Evolutionary conservation across 2,329 filamentous ascomycete genomes (phyloP), one percentile per base, ranked within the genome.

Genomic region (Clarireedia sp.): DNA sequence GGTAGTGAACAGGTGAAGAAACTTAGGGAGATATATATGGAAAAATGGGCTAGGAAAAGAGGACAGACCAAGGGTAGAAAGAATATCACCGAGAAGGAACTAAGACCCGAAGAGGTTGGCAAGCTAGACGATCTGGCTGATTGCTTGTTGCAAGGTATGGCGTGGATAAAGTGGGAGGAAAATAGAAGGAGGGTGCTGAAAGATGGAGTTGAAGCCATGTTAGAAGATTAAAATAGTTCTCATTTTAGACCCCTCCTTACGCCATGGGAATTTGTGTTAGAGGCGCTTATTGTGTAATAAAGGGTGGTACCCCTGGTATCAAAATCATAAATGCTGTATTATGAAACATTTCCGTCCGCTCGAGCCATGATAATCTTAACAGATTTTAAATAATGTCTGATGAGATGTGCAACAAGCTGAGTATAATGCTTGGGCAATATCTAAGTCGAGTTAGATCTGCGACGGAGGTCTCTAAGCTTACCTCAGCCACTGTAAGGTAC

Each of bases 61-160:
- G 64, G 66, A 40, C 54, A 60, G 23, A 48, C 52, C 6, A 70
- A 69, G 54, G 64, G 62, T 52, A 66, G 61, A 45, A 66, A 59
- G 54, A 29, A 52, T 50, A 10, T 0, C 21, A 2, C 17, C 12
- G 38, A 46, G 21, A 23, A 43, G 41, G 45, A 48, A 12, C 63
- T 59, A 43, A 63, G 44, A 55, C 49, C 60, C 60, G 61, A 66
- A 62, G 48, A 67, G 59, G 57, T 66, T 26, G 68, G 60, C n/a
- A 94, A 94, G 70, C 69, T 92, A 52, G 89, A 95, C 69, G 89
- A 95, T 72, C 71, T 95, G 49, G 86, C 89, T 0, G 89, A 95
- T 72, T 87, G 85, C 67, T 72, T 94, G 24, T 68, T 94, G 53
- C 89, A 95, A 69, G 89, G 83, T 2, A 75, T 89, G 57, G 84